These are phyloP conservation scores for Chaetomiaceae sp. DNA, from an alignment of 2,329 filamentous ascomycete genomes.

Conservation along the genomic window DNA sequence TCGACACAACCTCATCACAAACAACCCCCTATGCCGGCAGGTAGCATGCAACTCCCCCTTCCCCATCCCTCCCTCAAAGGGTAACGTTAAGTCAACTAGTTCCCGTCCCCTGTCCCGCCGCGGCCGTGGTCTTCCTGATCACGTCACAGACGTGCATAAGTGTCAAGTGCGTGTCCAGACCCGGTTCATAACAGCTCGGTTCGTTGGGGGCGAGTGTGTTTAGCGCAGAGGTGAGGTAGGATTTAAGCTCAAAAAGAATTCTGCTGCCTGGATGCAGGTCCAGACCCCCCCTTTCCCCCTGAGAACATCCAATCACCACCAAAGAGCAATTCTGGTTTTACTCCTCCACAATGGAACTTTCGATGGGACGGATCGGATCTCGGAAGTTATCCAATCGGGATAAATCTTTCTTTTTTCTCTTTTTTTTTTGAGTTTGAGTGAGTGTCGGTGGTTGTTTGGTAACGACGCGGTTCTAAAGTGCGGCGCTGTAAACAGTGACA, in stretches of 20 bases:
- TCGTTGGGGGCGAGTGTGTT: background rate
- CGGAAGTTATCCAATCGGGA: background rate
- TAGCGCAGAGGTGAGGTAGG: slow-evolving; percentile 18
- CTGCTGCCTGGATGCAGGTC: slow-evolving; percentile 17
- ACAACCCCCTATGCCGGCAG: background rate
- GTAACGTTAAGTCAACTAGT: too few species aligned
- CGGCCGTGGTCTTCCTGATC: background rate
- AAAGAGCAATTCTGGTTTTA: background rate
- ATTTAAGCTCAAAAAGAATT: slow-evolving; percentile 16
- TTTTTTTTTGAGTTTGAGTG: too few species aligned
- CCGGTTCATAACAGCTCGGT: background rate
- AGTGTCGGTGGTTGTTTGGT: too few species aligned
- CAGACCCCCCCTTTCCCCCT: too few species aligned
- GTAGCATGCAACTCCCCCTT: too few species aligned
- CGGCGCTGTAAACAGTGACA: background rate
- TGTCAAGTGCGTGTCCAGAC: background rate
- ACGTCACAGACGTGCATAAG: slow-evolving; percentile 12
- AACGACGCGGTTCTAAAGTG: too few species aligned
- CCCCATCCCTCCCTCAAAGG: too few species aligned
- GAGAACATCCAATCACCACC: slow-evolving; percentile 2
- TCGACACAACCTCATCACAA: background rate
- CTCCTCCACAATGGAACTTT: background rate
- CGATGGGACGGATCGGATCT: background rate
- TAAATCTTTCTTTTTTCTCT: too few species aligned
- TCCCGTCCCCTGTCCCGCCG: background rate